Evolutionary conservation across 1,284 basidiomycete genomes (phyloP).

Genomic region (Heterobasidion parviporum): DNA sequence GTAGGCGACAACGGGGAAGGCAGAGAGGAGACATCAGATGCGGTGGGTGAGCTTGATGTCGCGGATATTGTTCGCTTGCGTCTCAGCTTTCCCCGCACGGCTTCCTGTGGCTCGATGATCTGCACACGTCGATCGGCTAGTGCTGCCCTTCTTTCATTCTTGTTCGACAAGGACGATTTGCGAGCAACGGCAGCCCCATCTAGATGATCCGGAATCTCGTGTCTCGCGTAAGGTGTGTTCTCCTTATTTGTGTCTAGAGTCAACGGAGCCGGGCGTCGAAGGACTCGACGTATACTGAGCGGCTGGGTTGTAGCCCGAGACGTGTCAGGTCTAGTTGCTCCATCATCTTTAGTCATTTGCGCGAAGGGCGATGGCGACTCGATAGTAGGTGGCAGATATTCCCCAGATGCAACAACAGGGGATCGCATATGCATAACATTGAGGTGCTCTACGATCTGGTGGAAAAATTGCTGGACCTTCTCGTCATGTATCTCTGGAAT

Average conservation of each 20-base stretch:
- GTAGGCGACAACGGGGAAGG: slow-evolving; percentile 55
- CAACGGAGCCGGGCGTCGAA: slow-evolving; percentile 12
- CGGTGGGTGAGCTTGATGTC: slow-evolving; percentile 29
- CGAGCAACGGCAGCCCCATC: slow-evolving; percentile 6
- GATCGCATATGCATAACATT: slow-evolving; percentile 52
- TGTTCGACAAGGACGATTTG: slow-evolving; percentile 37
- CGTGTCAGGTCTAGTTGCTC: background rate
- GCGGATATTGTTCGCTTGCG: slow-evolving; percentile 30
- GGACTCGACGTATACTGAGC: slow-evolving; percentile 20
- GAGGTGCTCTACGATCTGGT: slow-evolving; percentile 76
- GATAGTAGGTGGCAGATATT: slow-evolving; percentile 1
- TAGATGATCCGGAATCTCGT: slow-evolving; percentile 11
- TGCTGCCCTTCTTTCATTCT: slow-evolving; percentile 15
- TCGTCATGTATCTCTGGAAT: slow-evolving; percentile 54
- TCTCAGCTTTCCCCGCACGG: slow-evolving; percentile 29
- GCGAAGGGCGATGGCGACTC: background rate
- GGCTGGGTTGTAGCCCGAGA: slow-evolving; percentile 14
- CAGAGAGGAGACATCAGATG: slow-evolving; percentile 37
- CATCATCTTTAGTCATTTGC: background rate
- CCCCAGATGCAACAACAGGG: background rate
- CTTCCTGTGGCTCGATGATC: slow-evolving; percentile 38
- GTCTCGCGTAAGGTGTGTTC: slow-evolving; percentile 19
- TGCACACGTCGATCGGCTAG: slow-evolving; percentile 32
- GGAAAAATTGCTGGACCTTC: slow-evolving; percentile 71
- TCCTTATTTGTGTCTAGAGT: slow-evolving; percentile 19